Conservation (phyloP, 2,329 filamentous ascomycete genomes). For the Hypoxylon sp. region DNA sequence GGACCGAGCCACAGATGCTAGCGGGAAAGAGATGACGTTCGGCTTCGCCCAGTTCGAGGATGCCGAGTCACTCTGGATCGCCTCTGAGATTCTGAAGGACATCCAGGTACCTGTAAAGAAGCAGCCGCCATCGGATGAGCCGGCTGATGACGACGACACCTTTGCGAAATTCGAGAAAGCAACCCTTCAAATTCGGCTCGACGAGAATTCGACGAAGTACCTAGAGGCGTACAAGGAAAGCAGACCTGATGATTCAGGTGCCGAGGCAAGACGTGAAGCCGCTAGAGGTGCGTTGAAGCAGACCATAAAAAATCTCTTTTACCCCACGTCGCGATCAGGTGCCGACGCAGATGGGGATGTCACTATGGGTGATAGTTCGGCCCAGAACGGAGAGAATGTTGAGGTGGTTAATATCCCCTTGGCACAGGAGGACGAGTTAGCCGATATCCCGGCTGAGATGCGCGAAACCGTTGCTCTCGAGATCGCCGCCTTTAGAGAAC, state of each 20-base stretch:
- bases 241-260: slow-evolving; percentile 73
- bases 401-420: slow-evolving; percentile 93
- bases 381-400: slow-evolving; percentile 73
- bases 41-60: slow-evolving; percentile 98
- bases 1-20: slow-evolving; percentile 81
- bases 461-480: slow-evolving; percentile 94
- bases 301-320: slow-evolving; percentile 79
- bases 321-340: slow-evolving; percentile 69
- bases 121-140: slow-evolving; percentile 69
- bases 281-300: slow-evolving; percentile 78
- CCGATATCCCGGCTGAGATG: slow-evolving; percentile 97
- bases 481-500: slow-evolving; percentile 93
- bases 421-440: slow-evolving; percentile 89
- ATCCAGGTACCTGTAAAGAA: slow-evolving; percentile 86
- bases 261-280: slow-evolving; percentile 77
- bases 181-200: slow-evolving; percentile 80
- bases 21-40: slow-evolving; percentile 82
- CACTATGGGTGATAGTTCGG: slow-evolving; percentile 74
- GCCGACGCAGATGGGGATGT: slow-evolving; percentile 77
- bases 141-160: slow-evolving; percentile 60
- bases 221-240: slow-evolving; percentile 84
- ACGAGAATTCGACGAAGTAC: slow-evolving; percentile 86
- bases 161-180: slow-evolving; percentile 76
- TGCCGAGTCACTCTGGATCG: slow-evolving; percentile 86
- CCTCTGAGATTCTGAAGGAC: slow-evolving; percentile 86